A percentile compares a stretch with the other conserved stretches of the same genome.
These are phyloP conservation scores for Piper betle DNA, from an alignment of 164 flowering plant genomes.

Conservation along the genomic window DNA sequence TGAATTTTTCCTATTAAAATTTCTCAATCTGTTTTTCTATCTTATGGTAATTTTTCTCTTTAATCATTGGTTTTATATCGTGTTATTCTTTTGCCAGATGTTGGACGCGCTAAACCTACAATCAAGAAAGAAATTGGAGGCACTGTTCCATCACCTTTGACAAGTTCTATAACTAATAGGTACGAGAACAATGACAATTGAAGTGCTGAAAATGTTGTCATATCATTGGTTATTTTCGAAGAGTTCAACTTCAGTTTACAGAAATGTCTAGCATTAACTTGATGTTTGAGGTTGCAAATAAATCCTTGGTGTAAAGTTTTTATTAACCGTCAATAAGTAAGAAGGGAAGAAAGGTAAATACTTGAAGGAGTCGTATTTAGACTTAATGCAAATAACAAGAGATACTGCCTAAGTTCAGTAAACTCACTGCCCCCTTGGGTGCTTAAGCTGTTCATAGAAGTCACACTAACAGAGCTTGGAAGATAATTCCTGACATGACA, in stretches of 20 bases:
- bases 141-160: constrained; percentile 27
- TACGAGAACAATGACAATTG: constrained; percentile 26
- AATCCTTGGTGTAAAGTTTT: neutral
- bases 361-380: too few species aligned
- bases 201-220: constrained; percentile 37
- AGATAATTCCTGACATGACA: too few species aligned
- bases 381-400: too few species aligned
- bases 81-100: constrained; percentile 17
- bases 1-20: neutral
- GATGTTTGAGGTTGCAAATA: too few species aligned
- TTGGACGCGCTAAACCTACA: constrained; percentile 35
- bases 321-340: too few species aligned
- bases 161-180: constrained; percentile 25
- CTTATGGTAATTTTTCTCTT: neutral
- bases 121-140: constrained; percentile 76
- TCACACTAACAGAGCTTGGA: too few species aligned
- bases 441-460: too few species aligned
- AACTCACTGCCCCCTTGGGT: too few species aligned
- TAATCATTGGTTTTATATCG: constrained; percentile 3
- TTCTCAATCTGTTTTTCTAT: neutral
- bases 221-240: neutral
- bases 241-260: neutral
- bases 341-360: too few species aligned
- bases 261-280: neutral
- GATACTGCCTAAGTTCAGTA: too few species aligned